These are phyloP conservation scores for Aspergillus bombycis DNA, from an alignment of 2,329 filamentous ascomycete species.

Conservation along the genomic window DNA sequence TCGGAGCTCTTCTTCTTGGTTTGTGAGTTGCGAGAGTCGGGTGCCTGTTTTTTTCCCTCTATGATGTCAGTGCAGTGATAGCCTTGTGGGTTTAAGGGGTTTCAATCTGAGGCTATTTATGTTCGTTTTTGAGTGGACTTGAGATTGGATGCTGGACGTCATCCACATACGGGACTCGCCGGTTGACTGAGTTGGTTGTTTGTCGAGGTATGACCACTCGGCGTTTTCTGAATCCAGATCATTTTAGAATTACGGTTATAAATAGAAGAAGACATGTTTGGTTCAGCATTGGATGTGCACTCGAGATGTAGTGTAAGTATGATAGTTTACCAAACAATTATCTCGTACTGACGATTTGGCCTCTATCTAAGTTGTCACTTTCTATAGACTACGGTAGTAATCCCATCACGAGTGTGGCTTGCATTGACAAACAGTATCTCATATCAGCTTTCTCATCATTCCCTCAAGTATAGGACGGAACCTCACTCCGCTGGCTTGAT, in stretches of 20 bases:
- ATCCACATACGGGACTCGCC: background rate
- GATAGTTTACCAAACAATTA: background rate
- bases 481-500: background rate
- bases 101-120: background rate
- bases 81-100: too few relatives aligned
- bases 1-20: background rate
- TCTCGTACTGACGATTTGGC: background rate
- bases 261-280: background rate
- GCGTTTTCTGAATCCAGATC: background rate
- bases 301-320: too few relatives aligned
- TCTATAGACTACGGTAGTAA: background rate
- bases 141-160: background rate
- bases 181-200: background rate
- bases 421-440: background rate
- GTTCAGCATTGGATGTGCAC: too few relatives aligned
- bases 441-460: background rate
- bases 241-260: background rate
- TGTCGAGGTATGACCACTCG: background rate
- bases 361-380: background rate
- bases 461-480: too few relatives aligned
- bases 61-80: background rate
- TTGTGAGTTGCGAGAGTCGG: background rate
- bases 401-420: background rate
- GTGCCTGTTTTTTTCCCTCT: background rate
- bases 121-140: background rate